phyloP scores from a whole-genome alignment of 768 basidiomycete species.

The Hypholoma sublateritium region DNA sequence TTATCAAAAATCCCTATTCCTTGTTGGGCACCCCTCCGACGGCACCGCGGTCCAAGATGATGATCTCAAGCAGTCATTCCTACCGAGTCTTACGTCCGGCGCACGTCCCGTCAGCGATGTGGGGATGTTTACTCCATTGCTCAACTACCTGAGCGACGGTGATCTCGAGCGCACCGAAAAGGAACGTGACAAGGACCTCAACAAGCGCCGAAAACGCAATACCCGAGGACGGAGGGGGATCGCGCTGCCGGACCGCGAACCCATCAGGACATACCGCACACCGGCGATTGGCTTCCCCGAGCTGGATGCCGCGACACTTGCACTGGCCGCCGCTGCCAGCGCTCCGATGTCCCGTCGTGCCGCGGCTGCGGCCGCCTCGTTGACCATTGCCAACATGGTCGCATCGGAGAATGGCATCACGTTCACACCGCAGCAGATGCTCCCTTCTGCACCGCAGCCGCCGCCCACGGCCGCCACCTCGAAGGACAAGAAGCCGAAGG shows the following conservation, averaged over 20 bases:
- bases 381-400: conserved; percentile 90
- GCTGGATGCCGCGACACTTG: conserved; percentile 68
- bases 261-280: conserved; percentile 88
- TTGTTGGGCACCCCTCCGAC: conserved; percentile 85
- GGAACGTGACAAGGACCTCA: conserved; percentile 91
- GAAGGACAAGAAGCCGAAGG: conserved; percentile 71
- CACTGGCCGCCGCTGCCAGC: conserved; percentile 60
- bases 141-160: conserved; percentile 84
- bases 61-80: conserved; percentile 86
- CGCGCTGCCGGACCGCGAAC: conserved; percentile 89
- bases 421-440: conserved; percentile 44
- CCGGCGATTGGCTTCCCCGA: conserved; percentile 85
- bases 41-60: conserved; percentile 82
- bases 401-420: conserved; percentile 85
- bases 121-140: conserved; percentile 79
- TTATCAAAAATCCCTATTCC: conserved; percentile 89
- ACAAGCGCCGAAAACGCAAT: conserved; percentile 80
- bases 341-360: conserved; percentile 77
- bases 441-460: conserved; percentile 35
- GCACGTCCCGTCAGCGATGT: conserved; percentile 79
- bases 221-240: conserved; percentile 81
- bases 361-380: conserved; percentile 79
- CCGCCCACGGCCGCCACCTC: conserved; percentile 25
- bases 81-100: conserved; percentile 74
- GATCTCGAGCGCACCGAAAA: conserved; percentile 89